Conservation (phyloP, 352 stramenopile genomes). For the Globisporangium cystogenes region DNA sequence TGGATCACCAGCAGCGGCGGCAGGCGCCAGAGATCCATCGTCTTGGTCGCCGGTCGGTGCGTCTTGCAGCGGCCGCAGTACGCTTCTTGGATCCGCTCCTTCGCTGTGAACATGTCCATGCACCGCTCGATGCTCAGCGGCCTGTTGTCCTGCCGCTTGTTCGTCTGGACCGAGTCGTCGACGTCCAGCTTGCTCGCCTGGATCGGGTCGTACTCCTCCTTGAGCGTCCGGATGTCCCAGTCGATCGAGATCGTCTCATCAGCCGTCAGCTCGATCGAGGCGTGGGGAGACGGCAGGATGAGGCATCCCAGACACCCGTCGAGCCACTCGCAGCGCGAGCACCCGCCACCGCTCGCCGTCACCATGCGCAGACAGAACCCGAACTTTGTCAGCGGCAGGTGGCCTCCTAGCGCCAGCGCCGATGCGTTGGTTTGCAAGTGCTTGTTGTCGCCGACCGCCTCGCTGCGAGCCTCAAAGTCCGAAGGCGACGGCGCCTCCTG, state of each 20-base stretch:
- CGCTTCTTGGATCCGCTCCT: constrained; percentile 74
- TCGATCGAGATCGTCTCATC: constrained; percentile 87
- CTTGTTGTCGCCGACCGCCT: constrained; percentile 11
- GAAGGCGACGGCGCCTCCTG: constrained; percentile 32
- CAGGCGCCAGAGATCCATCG: constrained; percentile 96
- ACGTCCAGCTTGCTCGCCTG: constrained; percentile 80
- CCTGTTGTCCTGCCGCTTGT: constrained; percentile 68
- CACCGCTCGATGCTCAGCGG: constrained; percentile 77
- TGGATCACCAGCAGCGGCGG: constrained; percentile 98
- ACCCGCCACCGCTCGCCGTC: constrained; percentile 75
- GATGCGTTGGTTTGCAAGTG: constrained; percentile 37
- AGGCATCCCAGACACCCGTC: constrained; percentile 83
- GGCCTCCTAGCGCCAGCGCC: constrained; percentile 52
- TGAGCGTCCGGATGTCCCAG: constrained; percentile 85
- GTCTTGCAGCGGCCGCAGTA: constrained; percentile 86
- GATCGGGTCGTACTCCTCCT: constrained; percentile 83
- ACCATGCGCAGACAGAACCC: constrained; percentile 83
- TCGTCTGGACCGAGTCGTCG: constrained; percentile 52
- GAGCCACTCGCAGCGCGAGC: constrained; percentile 86
- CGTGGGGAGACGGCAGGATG: constrained; percentile 48
- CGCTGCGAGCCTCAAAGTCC: constrained; percentile 16
- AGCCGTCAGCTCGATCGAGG: constrained; percentile 38
- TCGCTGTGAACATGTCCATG: constrained; percentile 84
- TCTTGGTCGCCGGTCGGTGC: constrained; percentile 91
- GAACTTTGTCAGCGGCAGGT: constrained; percentile 64